phyloP scores from a whole-genome alignment of 352 stramenopile genomes.

The Globisporangium cystogenes region DNA sequence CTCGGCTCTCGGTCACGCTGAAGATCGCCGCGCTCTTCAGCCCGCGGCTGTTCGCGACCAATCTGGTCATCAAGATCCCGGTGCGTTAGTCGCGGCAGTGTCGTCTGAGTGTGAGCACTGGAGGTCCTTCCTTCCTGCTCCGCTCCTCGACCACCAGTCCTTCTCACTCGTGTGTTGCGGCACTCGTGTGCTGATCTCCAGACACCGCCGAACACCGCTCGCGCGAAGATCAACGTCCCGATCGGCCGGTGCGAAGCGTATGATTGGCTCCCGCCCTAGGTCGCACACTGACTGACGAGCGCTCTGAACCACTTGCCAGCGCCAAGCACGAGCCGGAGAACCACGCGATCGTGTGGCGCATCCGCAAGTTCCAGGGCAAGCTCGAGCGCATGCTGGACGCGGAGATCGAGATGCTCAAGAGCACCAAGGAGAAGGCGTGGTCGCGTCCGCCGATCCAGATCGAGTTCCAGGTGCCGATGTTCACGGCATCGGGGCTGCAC shows the following conservation, averaged over 20 bases:
- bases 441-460: slow-evolving; percentile 95
- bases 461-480: slow-evolving; percentile 98
- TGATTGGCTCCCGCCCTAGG: no score
- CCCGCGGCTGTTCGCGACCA: slow-evolving; percentile 94
- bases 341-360: slow-evolving; percentile 97
- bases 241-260: slow-evolving; percentile 85
- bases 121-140: no score
- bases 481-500: slow-evolving; percentile 96
- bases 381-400: slow-evolving; percentile 93
- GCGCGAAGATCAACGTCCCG: slow-evolving; percentile 93
- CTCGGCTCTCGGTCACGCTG: slow-evolving; percentile 71
- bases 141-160: no score
- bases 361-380: slow-evolving; percentile 96
- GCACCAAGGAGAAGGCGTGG: slow-evolving; percentile 95
- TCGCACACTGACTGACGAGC: no score
- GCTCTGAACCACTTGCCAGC: no score
- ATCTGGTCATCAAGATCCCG: slow-evolving; percentile 95
- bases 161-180: no score
- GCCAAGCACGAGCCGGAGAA: slow-evolving; percentile 98
- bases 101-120: no score
- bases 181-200: slow-evolving; percentile 11
- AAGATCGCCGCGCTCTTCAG: slow-evolving; percentile 93
- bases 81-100: slow-evolving; percentile 22
- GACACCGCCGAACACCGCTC: slow-evolving; percentile 94
- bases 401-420: slow-evolving; percentile 97